Conservation (phyloP, 306 rosid species). For the Prunus mongolica region DNA sequence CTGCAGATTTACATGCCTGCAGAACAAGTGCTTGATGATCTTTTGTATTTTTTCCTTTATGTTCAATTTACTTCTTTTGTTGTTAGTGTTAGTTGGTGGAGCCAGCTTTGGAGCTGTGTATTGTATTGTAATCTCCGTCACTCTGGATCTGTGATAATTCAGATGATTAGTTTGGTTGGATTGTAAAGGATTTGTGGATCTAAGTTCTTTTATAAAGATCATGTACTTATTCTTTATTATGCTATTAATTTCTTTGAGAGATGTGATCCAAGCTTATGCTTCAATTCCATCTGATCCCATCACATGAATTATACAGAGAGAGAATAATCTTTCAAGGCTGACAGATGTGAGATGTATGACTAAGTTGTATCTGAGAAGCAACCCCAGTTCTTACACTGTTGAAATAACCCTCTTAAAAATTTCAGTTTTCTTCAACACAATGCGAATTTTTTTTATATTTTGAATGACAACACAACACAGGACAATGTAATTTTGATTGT, state of each 20-base stretch:
- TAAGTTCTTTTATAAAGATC: background rate
- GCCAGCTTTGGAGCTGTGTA: background rate
- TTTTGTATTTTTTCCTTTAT: background rate
- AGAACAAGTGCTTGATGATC: background rate
- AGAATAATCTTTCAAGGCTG: slow-evolving; percentile 11
- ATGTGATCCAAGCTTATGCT: background rate
- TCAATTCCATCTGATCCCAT: background rate
- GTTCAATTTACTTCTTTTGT: background rate
- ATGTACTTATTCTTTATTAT: background rate
- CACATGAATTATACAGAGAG: background rate
- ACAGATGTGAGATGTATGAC: slow-evolving; percentile 4
- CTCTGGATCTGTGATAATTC: background rate
- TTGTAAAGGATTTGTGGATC: background rate
- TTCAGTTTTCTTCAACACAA: background rate
- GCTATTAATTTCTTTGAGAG: background rate
- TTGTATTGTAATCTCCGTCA: background rate
- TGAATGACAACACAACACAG: no score
- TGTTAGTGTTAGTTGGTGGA: slow-evolving; percentile 3
- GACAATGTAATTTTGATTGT: slow-evolving; percentile 1
- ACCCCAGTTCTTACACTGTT: background rate
- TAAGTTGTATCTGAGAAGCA: slow-evolving; percentile 2
- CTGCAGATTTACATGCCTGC: no score
- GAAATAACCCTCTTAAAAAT: background rate
- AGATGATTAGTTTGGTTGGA: background rate
- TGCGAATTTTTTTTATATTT: no score